These are phyloP conservation scores for Linanthus parryae DNA, from an alignment of 148 eudicot species.

Conservation along the genomic window DNA sequence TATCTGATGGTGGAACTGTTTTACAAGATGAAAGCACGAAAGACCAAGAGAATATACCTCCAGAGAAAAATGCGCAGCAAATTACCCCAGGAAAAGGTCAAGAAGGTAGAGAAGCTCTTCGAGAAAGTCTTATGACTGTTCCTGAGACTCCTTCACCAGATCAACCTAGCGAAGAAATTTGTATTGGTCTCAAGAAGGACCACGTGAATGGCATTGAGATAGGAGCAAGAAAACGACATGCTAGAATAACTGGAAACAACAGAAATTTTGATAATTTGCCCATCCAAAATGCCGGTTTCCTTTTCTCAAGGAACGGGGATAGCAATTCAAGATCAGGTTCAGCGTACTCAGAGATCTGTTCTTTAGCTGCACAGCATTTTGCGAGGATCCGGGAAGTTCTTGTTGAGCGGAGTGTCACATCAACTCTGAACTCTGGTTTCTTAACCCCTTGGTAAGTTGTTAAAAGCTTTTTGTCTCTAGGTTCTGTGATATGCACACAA, in stretches of 20 bases:
- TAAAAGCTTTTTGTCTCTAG: background rate
- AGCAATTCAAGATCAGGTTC: conserved; percentile 52
- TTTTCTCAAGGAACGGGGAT: conserved; percentile 40
- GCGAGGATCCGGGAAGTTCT: conserved; percentile 94
- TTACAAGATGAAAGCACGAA: conserved; percentile 29
- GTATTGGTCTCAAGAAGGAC: conserved; percentile 72
- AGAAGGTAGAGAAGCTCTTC: conserved; percentile 58
- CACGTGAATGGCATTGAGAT: conserved; percentile 48
- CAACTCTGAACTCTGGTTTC: conserved; percentile 84
- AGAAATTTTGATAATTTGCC: conserved; percentile 31
- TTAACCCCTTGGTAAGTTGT: conserved; percentile 77
- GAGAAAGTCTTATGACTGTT: conserved; percentile 70
- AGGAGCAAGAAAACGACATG: conserved; percentile 72
- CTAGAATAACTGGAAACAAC: conserved; percentile 48
- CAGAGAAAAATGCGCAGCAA: conserved; percentile 54
- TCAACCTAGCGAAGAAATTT: conserved; percentile 62
- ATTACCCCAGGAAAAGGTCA: conserved; percentile 77
- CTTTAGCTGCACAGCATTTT: conserved; percentile 84
- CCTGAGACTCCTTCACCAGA: conserved; percentile 99
- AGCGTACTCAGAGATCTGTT: conserved; percentile 80
- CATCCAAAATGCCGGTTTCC: conserved; percentile 43
- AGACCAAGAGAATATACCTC: conserved; percentile 87
- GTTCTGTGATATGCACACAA: background rate
- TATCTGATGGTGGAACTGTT: conserved; percentile 45
- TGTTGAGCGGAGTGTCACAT: conserved; percentile 85